Base-by-base conservation (phyloP, 106 monocot species). In the Triglochin maritima region DNA sequence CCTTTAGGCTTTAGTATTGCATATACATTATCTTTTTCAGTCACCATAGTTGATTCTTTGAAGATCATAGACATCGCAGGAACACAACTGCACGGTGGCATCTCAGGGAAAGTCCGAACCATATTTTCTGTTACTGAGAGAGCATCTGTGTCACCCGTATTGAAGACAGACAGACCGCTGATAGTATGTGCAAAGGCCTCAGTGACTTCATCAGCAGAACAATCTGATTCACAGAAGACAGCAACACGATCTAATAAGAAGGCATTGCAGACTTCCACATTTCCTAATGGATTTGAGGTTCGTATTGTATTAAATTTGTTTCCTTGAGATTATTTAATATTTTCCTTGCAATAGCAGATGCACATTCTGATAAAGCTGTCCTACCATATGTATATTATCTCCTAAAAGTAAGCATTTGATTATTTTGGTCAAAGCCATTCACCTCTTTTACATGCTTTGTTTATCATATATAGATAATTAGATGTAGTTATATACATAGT, bases 241-340 rank as follows among this genome's bases (percentile, higher is more conserved):
- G 16, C 66, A 66, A 43, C 51, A 17, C 52, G 17, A 52, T 49
- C 10, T 17, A 53, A 15, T 13, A 66, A 51, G 47, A 66, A 29
- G 9, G 6, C n/a, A 4, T 41, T 66, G 11, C 52, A 52, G 41
- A 42, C 50, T 12, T 66, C 52, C 11, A 42, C 50, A 41, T 66
- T 66, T 52, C 66, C 51, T 5, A 12, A 52, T 66, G 66, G 9
- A 0, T 66, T 66, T 52, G 52, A 66, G 66, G 66, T 66, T n/a
- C 2, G 46, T 13, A 14, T 3, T 48, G 46, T 45, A 6, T 62
- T 62, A 44, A 45, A 46, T 62, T 62, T 7, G 4, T 62, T 44
- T 46, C 17, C 9, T 62, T 29, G 29, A 29, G 44, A 4, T 41
- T 62, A 17, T 29, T 45, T 45, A 29, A 29, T 44, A 59, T 42